Evolutionary conservation across 768 basidiomycete species (phyloP).

Genomic region (Termitomyces heimii): DNA sequence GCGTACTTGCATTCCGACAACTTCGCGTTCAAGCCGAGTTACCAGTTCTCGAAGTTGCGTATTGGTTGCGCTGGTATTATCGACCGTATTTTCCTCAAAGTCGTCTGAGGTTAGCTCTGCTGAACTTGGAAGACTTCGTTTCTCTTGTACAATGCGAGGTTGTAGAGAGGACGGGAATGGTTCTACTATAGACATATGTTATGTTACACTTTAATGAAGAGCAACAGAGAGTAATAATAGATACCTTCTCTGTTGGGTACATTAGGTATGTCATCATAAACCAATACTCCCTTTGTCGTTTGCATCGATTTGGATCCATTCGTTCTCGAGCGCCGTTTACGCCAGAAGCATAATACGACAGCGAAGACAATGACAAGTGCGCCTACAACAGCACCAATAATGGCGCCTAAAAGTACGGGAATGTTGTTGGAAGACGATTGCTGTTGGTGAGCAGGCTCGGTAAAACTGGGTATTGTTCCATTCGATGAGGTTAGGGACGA

Average conservation of each 20-base stretch:
- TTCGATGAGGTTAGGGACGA: neutral
- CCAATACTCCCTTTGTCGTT: neutral
- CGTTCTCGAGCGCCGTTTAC: neutral
- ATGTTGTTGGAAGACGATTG: neutral
- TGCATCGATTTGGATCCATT: neutral
- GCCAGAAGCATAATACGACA: neutral
- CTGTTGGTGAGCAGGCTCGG: neutral
- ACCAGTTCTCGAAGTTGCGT: neutral
- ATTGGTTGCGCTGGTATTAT: neutral
- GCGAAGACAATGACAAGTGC: neutral
- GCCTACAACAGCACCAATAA: neutral
- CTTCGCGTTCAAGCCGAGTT: neutral
- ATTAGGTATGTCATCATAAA: neutral
- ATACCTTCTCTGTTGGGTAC: neutral
- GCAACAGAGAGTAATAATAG: too few relatives aligned
- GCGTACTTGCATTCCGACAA: neutral
- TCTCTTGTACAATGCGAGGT: neutral
- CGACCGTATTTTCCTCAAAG: neutral
- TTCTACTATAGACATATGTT: neutral
- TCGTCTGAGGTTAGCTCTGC: neutral
- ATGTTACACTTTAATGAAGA: neutral
- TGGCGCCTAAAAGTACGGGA: neutral
- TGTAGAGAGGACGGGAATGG: neutral
- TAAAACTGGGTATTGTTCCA: neutral
- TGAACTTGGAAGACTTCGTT: neutral